phyloP scores from a whole-genome alignment of 1,139 yeast species.

The Zygosaccharomyces sapae region DNA sequence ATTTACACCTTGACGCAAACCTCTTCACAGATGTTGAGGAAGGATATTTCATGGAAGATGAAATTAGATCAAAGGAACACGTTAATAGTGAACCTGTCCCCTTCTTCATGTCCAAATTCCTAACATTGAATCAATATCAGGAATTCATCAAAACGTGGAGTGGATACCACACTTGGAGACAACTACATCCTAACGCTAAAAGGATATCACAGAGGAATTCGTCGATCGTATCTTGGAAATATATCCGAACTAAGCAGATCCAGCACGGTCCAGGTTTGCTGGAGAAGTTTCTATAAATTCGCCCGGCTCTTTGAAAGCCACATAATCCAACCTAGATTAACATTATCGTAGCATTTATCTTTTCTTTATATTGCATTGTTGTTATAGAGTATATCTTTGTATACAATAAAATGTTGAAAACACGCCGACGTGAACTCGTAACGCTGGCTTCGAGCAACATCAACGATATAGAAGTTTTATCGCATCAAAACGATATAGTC shows the following conservation, averaged over 20 bases:
- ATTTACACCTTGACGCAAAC: slow-evolving; percentile 42
- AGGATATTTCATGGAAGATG: slow-evolving; percentile 40
- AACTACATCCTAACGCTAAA: slow-evolving; percentile 33
- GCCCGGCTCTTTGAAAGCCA: slow-evolving; percentile 22
- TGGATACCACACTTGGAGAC: slow-evolving; percentile 67
- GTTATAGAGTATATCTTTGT: too few species aligned
- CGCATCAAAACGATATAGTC: too few species aligned
- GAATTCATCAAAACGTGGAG: slow-evolving; percentile 63
- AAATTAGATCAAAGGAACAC: slow-evolving; percentile 20
- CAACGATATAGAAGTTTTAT: too few species aligned
- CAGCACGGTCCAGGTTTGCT: slow-evolving; percentile 35
- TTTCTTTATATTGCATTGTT: too few species aligned
- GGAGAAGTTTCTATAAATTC: slow-evolving; percentile 42
- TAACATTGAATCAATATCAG: slow-evolving; percentile 44
- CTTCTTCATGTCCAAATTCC: slow-evolving; percentile 41
- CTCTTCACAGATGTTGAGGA: slow-evolving; percentile 43
- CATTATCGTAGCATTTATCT: too few species aligned
- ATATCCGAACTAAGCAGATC: slow-evolving; percentile 36
- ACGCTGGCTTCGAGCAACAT: too few species aligned
- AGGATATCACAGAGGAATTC: slow-evolving; percentile 30
- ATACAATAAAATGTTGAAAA: too few species aligned
- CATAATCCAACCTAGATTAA: too few species aligned
- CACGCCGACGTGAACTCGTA: too few species aligned
- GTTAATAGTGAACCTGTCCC: slow-evolving; percentile 21
- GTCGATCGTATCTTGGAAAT: slow-evolving; percentile 26